phyloP scores from a whole-genome alignment of 2,329 filamentous ascomycete species.

The Epichloe amarillans region DNA sequence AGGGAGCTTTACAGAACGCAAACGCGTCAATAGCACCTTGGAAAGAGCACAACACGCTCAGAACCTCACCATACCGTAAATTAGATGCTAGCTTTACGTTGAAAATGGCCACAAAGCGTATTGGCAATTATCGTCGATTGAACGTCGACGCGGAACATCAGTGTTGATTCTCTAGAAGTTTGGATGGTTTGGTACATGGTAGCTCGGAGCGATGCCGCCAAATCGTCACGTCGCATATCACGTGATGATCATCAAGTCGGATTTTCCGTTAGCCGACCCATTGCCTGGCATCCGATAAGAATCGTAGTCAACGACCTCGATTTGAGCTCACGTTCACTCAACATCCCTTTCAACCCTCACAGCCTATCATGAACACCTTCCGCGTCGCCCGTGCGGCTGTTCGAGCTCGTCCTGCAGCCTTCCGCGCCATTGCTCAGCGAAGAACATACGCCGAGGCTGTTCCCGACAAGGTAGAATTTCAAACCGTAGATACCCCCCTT shows the following conservation, averaged over 20 bases:
- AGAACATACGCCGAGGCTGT: slow-evolving; percentile 85
- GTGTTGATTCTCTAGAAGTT: no score
- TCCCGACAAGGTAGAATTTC: slow-evolving; percentile 56
- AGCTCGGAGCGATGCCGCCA: no score
- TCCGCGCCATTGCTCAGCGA: slow-evolving; percentile 66
- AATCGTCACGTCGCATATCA: slow-evolving; percentile 8
- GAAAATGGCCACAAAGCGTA: no score
- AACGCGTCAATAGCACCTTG: no score
- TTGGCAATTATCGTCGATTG: no score
- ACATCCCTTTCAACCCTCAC: slow-evolving; percentile 34
- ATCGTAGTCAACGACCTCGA: slow-evolving; percentile 32
- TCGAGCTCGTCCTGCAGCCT: slow-evolving; percentile 64
- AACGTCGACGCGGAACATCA: no score
- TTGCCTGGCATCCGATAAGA: slow-evolving; percentile 29
- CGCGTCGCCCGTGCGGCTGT: slow-evolving; percentile 84
- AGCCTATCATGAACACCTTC: slow-evolving; percentile 77
- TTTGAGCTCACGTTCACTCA: slow-evolving; percentile 29
- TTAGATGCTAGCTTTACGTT: no score
- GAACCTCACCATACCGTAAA: no score
- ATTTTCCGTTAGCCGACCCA: slow-evolving; percentile 27
- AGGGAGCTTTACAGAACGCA: no score
- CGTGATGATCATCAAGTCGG: slow-evolving; percentile 19
- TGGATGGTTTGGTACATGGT: no score
- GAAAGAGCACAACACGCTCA: no score
- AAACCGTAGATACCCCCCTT: slow-evolving; percentile 10